Percentiles rank a stretch among this genome's conserved stretches.
Evolutionary conservation across 108 stramenopile species (phyloP).

Genomic region (Fistulifera solaris): DNA sequence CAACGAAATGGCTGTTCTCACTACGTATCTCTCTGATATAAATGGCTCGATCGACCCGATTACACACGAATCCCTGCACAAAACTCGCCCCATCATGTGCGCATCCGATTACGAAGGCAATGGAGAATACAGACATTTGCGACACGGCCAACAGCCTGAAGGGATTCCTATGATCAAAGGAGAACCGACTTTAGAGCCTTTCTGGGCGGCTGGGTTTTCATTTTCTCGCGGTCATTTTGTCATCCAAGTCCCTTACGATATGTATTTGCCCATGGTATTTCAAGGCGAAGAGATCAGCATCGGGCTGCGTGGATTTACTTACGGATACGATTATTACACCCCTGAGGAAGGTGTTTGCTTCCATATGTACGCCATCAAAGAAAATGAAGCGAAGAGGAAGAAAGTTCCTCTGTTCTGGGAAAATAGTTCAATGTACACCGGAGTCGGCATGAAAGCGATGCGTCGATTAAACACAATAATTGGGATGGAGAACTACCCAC

Average conservation of each 20-base stretch:
- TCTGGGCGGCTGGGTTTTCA: conserved; percentile 92
- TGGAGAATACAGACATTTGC: conserved; percentile 47
- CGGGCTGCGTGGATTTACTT: conserved; percentile 73
- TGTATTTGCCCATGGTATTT: conserved; percentile 71
- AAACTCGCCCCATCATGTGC: conserved; percentile 76
- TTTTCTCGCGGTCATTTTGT: conserved; percentile 84
- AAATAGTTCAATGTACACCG: conserved; percentile 48
- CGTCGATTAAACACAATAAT: conserved; percentile 76
- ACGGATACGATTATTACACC: conserved; percentile 85
- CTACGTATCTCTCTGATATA: conserved; percentile 70
- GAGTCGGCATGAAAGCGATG: conserved; percentile 58
- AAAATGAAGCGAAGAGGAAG: conserved; percentile 43
- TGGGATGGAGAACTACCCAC: conserved; percentile 49
- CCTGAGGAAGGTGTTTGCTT: conserved; percentile 66
- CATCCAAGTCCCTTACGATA: conserved; percentile 84
- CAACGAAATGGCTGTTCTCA: conserved; percentile 89
- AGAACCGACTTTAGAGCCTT: conserved; percentile 77
- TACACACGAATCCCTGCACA: conserved; percentile 34
- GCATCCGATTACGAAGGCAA: conserved; percentile 42
- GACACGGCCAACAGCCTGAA: conserved; percentile 84
- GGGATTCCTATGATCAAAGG: conserved; percentile 48
- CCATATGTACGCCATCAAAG: conserved; percentile 75
- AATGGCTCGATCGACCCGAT: conserved; percentile 47
- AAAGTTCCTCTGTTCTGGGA: conserved; percentile 78
- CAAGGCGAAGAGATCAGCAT: conserved; percentile 76